Evolutionary conservation across 805 yeast species (phyloP), one percentile per base, ranked within the genome.

Genomic region (Lipomyces anomalus): DNA sequence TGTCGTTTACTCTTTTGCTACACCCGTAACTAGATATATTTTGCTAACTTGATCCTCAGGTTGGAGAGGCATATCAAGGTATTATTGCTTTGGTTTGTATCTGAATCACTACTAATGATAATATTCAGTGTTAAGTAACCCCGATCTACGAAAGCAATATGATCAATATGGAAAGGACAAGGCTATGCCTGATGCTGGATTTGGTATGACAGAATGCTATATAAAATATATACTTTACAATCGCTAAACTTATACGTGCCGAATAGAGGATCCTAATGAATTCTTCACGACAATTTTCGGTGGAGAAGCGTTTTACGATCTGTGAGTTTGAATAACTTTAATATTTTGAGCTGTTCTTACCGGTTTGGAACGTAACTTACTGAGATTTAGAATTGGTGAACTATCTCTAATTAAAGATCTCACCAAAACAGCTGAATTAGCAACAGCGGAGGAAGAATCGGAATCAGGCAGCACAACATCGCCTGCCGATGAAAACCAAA

Each of bases 201-300:
- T 81, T 47, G 85, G 60, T 56, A 40, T 22, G 59, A 46, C 11
- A 6, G 20, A n/a, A 2, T 5, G 5, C 24, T 20, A n/a, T 2
- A 22, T 28, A 20, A 3, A 4, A 46, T 17, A 13, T 20, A 32
- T 7, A 13, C 24, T 29, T 3, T 23, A 9, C 20, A 9, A 13
- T 7, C 38, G 23, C 21, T 30, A 13, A n/a, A 4, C 21, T 11
- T 16, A 4, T 22, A 13, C 20, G 9, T 22, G 16, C 16, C 11
- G 30, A 29, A 13, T 28, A 56, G 71, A 80, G 46, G 97, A 92
- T 62, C 95, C 97, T 0, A 70, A 76, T 42, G 95, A 89, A 61
- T 82, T 86, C 59, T 87, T 92, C 66, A 75, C 82, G 23, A 73
- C 74, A 61, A 84, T 92, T 30, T 92, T 88, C 65, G 96, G 96